Conservation (phyloP, 106 monocot genomes). For the Apostasia ramifera region DNA sequence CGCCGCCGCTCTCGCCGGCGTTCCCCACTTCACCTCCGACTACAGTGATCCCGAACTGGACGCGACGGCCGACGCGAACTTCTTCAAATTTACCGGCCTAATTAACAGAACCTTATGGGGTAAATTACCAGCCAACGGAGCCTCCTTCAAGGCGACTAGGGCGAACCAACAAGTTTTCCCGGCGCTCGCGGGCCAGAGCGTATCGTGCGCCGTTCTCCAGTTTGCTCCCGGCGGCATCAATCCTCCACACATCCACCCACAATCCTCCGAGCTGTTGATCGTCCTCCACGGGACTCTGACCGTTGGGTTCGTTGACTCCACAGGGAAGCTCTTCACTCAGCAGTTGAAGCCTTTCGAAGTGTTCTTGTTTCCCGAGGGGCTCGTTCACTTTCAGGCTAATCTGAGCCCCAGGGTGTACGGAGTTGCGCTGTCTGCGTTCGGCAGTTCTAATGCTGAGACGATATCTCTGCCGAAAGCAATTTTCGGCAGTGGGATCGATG, state of each 20-base stretch:
- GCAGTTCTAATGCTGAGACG: conserved; percentile 6
- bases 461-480: not conserved
- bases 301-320: conserved; percentile 5
- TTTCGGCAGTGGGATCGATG: conserved; percentile 11
- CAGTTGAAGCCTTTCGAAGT: not conserved
- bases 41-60: not conserved
- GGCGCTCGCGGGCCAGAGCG: conserved; percentile 7
- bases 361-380: conserved; percentile 11
- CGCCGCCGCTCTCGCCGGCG: not conserved
- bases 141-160: conserved; percentile 1
- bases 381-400: conserved; percentile 13
- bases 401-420: not conserved
- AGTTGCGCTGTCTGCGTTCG: conserved; percentile 6
- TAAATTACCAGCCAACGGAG: not conserved
- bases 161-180: conserved; percentile 9
- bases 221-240: conserved; percentile 1
- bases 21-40: conserved; percentile 8
- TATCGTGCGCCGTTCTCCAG: not conserved
- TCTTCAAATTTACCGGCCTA: conserved; percentile 7
- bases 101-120: not conserved
- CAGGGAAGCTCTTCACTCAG: conserved; percentile 2
- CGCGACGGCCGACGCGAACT: not conserved
- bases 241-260: conserved; percentile 12
- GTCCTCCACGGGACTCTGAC: conserved; percentile 1
- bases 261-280: conserved; percentile 3